Evolutionary conservation across 108 stramenopile genomes (phyloP).

Genomic region (Nannochloropsis salina): DNA sequence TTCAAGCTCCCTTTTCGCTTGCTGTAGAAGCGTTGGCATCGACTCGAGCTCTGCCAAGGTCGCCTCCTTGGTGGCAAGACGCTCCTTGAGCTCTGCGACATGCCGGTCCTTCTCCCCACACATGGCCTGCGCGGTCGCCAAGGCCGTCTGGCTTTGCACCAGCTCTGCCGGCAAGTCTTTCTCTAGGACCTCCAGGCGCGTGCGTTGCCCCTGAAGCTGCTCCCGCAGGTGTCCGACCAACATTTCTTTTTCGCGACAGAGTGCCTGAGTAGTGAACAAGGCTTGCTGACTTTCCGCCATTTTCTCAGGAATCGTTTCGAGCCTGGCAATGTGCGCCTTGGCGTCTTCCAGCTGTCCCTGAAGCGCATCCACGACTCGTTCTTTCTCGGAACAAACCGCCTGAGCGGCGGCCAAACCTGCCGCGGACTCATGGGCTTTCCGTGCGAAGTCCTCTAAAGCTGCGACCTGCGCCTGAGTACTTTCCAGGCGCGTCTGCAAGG

Average conservation of each 20-base stretch:
- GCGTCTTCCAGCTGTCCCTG: neutral
- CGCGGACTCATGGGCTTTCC: neutral
- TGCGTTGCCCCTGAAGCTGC: neutral
- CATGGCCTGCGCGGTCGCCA: conserved; percentile 7
- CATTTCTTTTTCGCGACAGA: neutral
- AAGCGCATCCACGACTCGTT: neutral
- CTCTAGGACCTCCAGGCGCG: neutral
- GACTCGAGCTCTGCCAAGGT: neutral
- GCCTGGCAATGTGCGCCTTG: neutral
- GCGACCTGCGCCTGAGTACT: neutral
- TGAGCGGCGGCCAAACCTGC: neutral
- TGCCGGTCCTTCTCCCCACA: neutral
- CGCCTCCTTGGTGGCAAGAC: neutral
- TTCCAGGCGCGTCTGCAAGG: neutral
- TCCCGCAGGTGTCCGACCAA: neutral
- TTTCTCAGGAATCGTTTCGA: neutral
- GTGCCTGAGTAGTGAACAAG: neutral
- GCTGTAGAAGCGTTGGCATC: neutral
- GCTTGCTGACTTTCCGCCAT: neutral
- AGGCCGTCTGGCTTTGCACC: neutral
- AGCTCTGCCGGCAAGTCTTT: neutral
- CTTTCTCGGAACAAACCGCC: neutral
- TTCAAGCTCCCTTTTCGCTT: neutral
- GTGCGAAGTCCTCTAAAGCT: neutral
- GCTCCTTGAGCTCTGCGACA: neutral